Evolutionary conservation across 257 asterid species (phyloP).

Genomic region (Przewalskia tangutica): DNA sequence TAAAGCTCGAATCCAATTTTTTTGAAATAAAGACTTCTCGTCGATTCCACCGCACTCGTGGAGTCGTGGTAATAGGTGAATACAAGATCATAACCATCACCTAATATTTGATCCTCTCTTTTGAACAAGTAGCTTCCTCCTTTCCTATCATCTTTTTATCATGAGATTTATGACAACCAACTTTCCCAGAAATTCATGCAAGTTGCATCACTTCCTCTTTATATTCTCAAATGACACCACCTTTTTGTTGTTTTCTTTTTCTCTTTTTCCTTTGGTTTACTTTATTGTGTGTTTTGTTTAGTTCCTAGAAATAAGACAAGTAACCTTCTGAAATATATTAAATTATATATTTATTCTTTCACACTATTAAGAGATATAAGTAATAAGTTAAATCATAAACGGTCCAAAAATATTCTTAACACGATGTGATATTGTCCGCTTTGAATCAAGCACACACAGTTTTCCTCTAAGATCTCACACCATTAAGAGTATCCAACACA

Average conservation of each 20-base stretch:
- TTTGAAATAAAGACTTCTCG: too few species aligned
- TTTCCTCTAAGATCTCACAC: too few species aligned
- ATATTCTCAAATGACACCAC: not conserved
- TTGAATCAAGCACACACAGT: too few species aligned
- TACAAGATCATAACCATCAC: not conserved
- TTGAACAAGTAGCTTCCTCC: not conserved
- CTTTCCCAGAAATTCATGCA: not conserved
- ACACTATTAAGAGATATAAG: not conserved
- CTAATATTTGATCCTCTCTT: not conserved
- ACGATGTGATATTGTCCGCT: too few species aligned
- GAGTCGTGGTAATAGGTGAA: not conserved
- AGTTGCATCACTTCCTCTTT: not conserved
- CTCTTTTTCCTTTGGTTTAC: not conserved
- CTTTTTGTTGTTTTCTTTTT: not conserved
- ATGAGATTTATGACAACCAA: not conserved
- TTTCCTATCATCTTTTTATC: not conserved
- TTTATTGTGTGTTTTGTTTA: not conserved
- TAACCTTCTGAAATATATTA: not conserved
- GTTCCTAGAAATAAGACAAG: not conserved
- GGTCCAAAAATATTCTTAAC: too few species aligned
- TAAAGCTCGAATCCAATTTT: not conserved
- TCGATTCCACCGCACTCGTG: not conserved
- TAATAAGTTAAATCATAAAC: too few species aligned
- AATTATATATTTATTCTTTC: not conserved
- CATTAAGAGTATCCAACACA: too few species aligned